A percentile compares a stretch with the other conserved stretches of the same genome.
Evolutionary conservation across 495 filamentous ascomycete species (phyloP).

Genomic region (Penicillium dipodomyicola): DNA sequence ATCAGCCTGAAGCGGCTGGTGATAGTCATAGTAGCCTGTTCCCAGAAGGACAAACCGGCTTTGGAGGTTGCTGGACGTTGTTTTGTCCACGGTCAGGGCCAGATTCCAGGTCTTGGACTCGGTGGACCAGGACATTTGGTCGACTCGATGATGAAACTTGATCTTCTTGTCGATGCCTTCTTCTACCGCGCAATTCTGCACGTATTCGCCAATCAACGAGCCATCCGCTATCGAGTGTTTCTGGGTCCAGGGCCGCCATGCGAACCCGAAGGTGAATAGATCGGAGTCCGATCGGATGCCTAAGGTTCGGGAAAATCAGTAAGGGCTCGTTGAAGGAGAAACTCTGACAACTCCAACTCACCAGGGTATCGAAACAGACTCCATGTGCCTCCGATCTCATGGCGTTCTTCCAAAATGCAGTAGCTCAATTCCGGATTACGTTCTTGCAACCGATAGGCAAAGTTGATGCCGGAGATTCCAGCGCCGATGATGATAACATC

Average conservation of each 20-base stretch:
- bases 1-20: conserved; percentile 40
- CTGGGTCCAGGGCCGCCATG: conserved; percentile 57
- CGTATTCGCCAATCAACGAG: conserved; percentile 44
- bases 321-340: no score
- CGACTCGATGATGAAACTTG: conserved; percentile 52
- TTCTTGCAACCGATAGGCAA: conserved; percentile 58
- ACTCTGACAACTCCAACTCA: no score
- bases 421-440: conserved; percentile 48
- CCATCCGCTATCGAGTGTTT: conserved; percentile 48
- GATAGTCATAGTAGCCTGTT: conserved; percentile 45
- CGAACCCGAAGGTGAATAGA: conserved; percentile 57
- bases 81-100: conserved; percentile 19
- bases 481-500: conserved; percentile 64
- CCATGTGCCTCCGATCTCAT: conserved; percentile 60
- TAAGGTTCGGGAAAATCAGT: no score
- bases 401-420: conserved; percentile 56
- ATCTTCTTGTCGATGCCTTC: conserved; percentile 23
- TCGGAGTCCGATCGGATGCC: conserved; percentile 57
- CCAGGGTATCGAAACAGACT: conserved; percentile 60
- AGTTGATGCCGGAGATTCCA: conserved; percentile 65
- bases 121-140: conserved; percentile 48
- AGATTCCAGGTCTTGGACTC: conserved; percentile 49
- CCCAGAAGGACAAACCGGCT: conserved; percentile 19
- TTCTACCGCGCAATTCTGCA: conserved; percentile 46
- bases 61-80: neutral